Conservation (phyloP, 2,329 filamentous ascomycete genomes). For the Onygena corvina region DNA sequence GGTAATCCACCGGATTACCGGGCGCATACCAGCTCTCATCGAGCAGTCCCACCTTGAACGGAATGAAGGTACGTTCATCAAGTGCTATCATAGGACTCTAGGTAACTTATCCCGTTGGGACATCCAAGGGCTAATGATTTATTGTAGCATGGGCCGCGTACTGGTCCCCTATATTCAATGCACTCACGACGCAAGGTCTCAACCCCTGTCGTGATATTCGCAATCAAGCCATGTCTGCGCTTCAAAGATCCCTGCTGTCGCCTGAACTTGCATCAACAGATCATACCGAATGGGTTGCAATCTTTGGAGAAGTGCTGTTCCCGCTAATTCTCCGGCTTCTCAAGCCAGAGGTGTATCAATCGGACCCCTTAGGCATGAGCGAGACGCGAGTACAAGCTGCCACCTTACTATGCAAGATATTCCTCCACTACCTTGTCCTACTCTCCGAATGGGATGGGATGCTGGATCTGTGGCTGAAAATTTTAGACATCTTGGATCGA, state of each 20-base stretch:
- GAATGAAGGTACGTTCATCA: constrained; percentile 52
- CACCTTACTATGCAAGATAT: constrained; percentile 86
- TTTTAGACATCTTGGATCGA: constrained; percentile 87
- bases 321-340: constrained; percentile 76
- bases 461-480: constrained; percentile 81
- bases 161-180: constrained; percentile 89
- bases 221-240: constrained; percentile 70
- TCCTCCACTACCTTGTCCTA: constrained; percentile 80
- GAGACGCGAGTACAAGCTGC: constrained; percentile 88
- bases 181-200: constrained; percentile 76
- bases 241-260: constrained; percentile 77
- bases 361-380: constrained; percentile 83
- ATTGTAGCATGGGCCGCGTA: constrained; percentile 85
- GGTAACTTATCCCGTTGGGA: background rate
- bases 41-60: constrained; percentile 84
- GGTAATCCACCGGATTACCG: constrained; percentile 70
- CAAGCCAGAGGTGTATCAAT: constrained; percentile 88
- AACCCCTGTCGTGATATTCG: constrained; percentile 91
- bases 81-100: background rate
- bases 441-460: constrained; percentile 78
- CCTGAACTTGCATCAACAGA: constrained; percentile 71
- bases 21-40: constrained; percentile 73
- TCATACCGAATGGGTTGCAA: constrained; percentile 85
- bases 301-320: constrained; percentile 88
- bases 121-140: constrained; percentile 17